These are phyloP conservation scores for Exobasidium cylindrosporum DNA, from an alignment of 1,284 basidiomycete genomes.

Conservation along the genomic window DNA sequence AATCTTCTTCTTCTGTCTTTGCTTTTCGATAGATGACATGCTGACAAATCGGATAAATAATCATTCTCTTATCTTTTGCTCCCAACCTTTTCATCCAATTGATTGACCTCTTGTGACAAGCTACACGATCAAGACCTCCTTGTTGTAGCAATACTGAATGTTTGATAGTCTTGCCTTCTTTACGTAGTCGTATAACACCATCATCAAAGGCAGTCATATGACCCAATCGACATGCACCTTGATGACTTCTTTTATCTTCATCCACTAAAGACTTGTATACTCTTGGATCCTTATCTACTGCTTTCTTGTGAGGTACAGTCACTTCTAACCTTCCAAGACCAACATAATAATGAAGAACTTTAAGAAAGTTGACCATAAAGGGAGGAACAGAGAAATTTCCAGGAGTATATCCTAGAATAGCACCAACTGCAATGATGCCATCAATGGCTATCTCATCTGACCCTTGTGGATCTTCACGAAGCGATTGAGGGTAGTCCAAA, in stretches of 20 bases:
- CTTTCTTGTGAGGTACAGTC: constrained; percentile 49
- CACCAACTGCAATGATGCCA: constrained; percentile 35
- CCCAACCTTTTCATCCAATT: constrained; percentile 31
- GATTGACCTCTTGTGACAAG: constrained; percentile 23
- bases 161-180: constrained; percentile 23
- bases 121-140: constrained; percentile 43
- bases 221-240: constrained; percentile 46
- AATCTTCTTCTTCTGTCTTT: constrained; percentile 50
- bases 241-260: constrained; percentile 45
- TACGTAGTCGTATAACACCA: constrained; percentile 27
- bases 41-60: constrained; percentile 50
- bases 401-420: constrained; percentile 41
- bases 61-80: constrained; percentile 37
- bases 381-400: constrained; percentile 44
- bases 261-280: constrained; percentile 49
- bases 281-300: constrained; percentile 48
- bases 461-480: constrained; percentile 21
- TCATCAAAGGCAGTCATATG: constrained; percentile 26
- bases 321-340: constrained; percentile 32
- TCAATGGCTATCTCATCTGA: constrained; percentile 2
- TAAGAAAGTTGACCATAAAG: constrained; percentile 35
- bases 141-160: constrained; percentile 46
- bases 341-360: constrained; percentile 22
- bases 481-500: constrained; percentile 39
- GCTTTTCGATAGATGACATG: constrained; percentile 53